These are phyloP conservation scores for Cyberlindnera maritima DNA, from an alignment of 805 yeast genomes.

Conservation along the genomic window DNA sequence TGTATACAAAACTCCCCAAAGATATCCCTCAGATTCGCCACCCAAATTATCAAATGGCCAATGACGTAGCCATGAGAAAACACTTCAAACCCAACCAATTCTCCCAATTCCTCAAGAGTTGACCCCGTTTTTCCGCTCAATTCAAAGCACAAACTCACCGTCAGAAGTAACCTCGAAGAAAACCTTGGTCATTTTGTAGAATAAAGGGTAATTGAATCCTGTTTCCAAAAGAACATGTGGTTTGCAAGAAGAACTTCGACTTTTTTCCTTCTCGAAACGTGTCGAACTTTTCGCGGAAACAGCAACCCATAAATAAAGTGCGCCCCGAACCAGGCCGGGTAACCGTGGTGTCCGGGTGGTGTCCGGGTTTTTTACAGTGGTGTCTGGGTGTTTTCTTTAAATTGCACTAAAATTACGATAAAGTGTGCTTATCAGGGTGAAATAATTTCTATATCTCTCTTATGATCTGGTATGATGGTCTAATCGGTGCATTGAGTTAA, in stretches of 20 bases:
- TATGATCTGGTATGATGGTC: too few species aligned
- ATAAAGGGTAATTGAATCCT: too few species aligned
- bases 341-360: neutral
- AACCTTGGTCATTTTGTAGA: conserved; percentile 65
- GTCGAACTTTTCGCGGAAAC: too few species aligned
- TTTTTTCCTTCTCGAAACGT: too few species aligned
- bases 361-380: neutral
- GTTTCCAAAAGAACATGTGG: too few species aligned
- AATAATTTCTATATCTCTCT: too few species aligned
- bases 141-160: conserved; percentile 38
- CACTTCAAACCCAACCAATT: neutral
- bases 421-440: too few species aligned
- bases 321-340: neutral
- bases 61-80: neutral
- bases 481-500: too few species aligned
- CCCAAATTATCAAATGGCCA: neutral
- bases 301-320: neutral
- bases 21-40: conserved; percentile 5
- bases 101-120: too few species aligned
- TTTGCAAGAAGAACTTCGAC: too few species aligned
- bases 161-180: conserved; percentile 80
- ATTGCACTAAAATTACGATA: neutral
- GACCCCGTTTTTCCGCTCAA: too few species aligned
- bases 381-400: neutral
- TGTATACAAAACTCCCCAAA: too few species aligned